Percentiles rank a stretch among this genome's conserved stretches.
Evolutionary conservation across 78 protist species (phyloP).

Genomic region (Bodo saltans): DNA sequence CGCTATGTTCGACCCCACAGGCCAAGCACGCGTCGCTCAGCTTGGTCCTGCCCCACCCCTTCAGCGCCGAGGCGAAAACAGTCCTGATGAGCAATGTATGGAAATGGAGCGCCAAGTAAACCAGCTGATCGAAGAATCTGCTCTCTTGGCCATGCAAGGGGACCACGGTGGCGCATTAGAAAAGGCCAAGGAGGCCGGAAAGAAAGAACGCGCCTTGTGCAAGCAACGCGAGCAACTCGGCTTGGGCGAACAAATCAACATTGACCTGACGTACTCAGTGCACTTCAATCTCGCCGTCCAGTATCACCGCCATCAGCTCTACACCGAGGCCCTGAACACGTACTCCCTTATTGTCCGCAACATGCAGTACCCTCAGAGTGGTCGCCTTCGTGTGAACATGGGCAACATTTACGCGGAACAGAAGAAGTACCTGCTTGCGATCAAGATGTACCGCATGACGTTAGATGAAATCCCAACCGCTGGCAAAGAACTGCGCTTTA

Average conservation of each 20-base stretch:
- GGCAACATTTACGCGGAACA: slow-evolving; percentile 80
- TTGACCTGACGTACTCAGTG: slow-evolving; percentile 71
- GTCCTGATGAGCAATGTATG: slow-evolving; percentile 44
- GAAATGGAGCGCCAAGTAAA: slow-evolving; percentile 45
- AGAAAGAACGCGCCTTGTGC: slow-evolving; percentile 50
- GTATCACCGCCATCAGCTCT: slow-evolving; percentile 27
- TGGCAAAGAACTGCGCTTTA: slow-evolving; percentile 19
- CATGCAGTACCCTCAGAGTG: slow-evolving; percentile 45
- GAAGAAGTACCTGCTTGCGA: slow-evolving; percentile 58
- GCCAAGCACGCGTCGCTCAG: background rate
- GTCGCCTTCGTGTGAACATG: slow-evolving; percentile 81
- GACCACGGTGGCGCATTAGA: slow-evolving; percentile 42
- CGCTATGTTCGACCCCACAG: slow-evolving; percentile 7
- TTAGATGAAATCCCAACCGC: slow-evolving; percentile 65
- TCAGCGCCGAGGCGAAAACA: slow-evolving; percentile 22
- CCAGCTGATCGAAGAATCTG: slow-evolving; percentile 51
- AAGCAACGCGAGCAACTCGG: slow-evolving; percentile 46
- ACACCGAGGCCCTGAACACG: slow-evolving; percentile 56
- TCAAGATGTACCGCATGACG: slow-evolving; percentile 77
- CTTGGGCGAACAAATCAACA: slow-evolving; percentile 62
- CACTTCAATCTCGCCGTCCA: slow-evolving; percentile 66
- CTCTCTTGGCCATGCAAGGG: slow-evolving; percentile 5
- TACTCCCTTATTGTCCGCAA: slow-evolving; percentile 59
- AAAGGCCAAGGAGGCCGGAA: slow-evolving; percentile 58
- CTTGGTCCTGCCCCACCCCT: slow-evolving; percentile 49